Base-by-base conservation (phyloP, 768 basidiomycete species). In the Fibroporia radiculosa region DNA sequence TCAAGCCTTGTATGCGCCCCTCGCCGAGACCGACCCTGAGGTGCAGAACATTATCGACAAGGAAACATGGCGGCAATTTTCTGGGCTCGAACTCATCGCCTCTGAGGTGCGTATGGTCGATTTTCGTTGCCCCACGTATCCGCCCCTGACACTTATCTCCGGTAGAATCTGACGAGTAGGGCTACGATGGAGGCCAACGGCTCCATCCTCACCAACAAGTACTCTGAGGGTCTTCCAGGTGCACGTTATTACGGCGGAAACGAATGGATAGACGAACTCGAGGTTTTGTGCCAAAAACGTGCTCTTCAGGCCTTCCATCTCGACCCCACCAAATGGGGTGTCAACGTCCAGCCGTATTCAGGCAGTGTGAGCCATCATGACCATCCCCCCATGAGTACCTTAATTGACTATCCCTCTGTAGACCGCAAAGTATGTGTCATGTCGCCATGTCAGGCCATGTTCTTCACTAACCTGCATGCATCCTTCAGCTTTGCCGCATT, bases 261-360 rank as follows among this genome's bases (percentile, higher is more conserved):
- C 71, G 96, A 98, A 68, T 85, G 85, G 71, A 86, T 97, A 55
- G 96, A 98, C 61, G 90, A 96, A 62, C 85, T 99, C 59, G 96
- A 98, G 69, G 67, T 77, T 49, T 81, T 99, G 47, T 92, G 90
- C 72, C 91, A 92, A 64, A 83, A 93, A 68, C 91, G 96, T 59
- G 96, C 96, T 25, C 79, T 99, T 53, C 70, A 86, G 65, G 95
- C 95, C 2, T 99, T 97, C 80, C 81, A 90, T 74, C 86, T 97
- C 52, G 92, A 97, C 69, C 78, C 88, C 33, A 73, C 70, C 38
- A 79, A 82, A 65, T 98, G 96, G 96, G 95, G 95, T 55, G 93
- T 99, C 67, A 98, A 98, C 61, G 96, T 99, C 45, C 96, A 99
- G 67, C 96, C 96, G 6, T 99, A 98, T 69, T 96, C 93, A 56